Evolutionary conservation across 164 flowering plant species (phyloP).

Genomic region (Chloranthus sessilifolius): DNA sequence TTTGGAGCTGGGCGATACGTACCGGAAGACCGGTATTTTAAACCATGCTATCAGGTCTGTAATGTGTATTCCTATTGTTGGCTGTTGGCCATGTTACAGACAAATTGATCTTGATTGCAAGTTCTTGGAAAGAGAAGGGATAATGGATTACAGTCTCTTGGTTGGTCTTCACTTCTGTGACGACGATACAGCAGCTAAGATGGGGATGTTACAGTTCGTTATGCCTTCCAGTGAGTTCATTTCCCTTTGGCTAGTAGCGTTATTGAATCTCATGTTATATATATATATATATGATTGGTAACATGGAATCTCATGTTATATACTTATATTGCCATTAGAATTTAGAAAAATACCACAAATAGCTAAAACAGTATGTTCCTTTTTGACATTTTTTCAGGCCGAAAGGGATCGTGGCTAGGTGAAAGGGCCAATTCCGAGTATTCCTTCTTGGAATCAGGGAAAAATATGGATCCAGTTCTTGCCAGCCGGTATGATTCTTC

Average conservation of each 20-base stretch:
- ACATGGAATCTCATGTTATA: too few species aligned
- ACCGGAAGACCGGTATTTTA: too few species aligned
- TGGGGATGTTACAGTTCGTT: conserved; percentile 54
- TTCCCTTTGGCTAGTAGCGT: too few species aligned
- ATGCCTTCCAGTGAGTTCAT: conserved; percentile 39
- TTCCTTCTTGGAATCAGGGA: conserved; percentile 56
- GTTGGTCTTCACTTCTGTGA: conserved; percentile 85
- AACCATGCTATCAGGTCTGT: neutral
- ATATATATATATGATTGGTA: neutral
- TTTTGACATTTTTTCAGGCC: too few species aligned
- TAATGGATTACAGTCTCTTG: conserved; percentile 90
- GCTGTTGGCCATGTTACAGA: conserved; percentile 25
- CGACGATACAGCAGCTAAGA: conserved; percentile 49
- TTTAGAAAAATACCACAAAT: too few species aligned
- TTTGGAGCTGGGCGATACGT: too few species aligned
- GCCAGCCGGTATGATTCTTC: conserved; percentile 51
- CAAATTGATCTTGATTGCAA: conserved; percentile 78
- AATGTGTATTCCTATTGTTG: neutral
- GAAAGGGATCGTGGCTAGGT: conserved; percentile 46
- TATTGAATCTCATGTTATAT: too few species aligned
- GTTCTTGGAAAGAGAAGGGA: conserved; percentile 74
- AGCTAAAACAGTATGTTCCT: too few species aligned
- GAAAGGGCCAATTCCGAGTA: conserved; percentile 58
- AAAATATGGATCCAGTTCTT: conserved; percentile 54
- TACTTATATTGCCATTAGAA: too few species aligned